Conservation (phyloP, 352 stramenopile genomes). For the Pythium folliculosum region DNA sequence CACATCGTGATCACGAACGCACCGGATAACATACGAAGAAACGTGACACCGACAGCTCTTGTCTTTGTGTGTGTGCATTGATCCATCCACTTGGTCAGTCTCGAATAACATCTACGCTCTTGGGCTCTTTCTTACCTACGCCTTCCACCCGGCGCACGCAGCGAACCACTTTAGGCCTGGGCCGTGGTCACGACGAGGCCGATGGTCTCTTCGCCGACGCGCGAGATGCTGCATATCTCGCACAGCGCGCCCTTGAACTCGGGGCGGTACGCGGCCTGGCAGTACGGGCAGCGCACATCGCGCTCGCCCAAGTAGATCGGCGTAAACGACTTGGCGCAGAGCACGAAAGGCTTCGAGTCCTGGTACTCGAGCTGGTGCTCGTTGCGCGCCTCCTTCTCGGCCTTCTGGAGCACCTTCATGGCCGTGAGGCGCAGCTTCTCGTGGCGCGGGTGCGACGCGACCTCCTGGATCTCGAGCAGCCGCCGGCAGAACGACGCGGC, state of each 20-base stretch:
- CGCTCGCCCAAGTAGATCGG: slow-evolving; percentile 94
- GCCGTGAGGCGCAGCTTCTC: slow-evolving; percentile 96
- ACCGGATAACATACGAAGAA: no score
- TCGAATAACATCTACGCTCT: not conserved
- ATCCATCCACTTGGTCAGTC: not conserved
- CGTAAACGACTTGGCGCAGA: slow-evolving; percentile 94
- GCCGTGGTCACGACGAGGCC: slow-evolving; percentile 90
- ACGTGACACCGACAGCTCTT: not conserved
- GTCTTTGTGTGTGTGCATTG: not conserved
- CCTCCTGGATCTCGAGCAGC: slow-evolving; percentile 98
- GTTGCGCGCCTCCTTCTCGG: slow-evolving; percentile 98
- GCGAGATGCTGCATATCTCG: slow-evolving; percentile 91
- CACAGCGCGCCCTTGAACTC: slow-evolving; percentile 91
- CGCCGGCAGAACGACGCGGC: slow-evolving; percentile 98
- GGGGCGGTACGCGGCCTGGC: slow-evolving; percentile 88
- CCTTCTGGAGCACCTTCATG: slow-evolving; percentile 98
- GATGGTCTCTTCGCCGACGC: slow-evolving; percentile 95
- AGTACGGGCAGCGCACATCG: slow-evolving; percentile 96
- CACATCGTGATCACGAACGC: not conserved
- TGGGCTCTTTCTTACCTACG: not conserved
- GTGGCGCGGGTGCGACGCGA: slow-evolving; percentile 84
- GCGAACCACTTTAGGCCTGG: slow-evolving; percentile 18
- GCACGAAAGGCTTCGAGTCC: slow-evolving; percentile 94
- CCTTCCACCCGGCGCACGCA: not conserved
- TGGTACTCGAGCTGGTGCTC: slow-evolving; percentile 98